phyloP scores from a whole-genome alignment of 805 yeast genomes.

The Diddensiella transvaalensis region DNA sequence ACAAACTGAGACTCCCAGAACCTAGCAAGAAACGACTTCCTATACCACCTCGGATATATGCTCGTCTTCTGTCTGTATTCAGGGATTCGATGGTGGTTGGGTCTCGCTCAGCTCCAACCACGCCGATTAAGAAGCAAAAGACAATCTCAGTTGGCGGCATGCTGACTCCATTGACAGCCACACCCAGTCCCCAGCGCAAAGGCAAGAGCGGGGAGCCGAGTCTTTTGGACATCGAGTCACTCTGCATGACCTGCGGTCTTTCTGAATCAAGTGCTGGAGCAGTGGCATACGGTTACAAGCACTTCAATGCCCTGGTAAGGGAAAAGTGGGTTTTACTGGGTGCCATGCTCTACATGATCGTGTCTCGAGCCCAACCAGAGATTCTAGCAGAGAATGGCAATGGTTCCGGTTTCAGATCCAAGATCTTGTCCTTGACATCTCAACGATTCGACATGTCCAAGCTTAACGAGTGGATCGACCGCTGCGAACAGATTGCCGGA shows the following conservation, averaged over 20 bases:
- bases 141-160: not conserved
- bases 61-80: constrained; percentile 21
- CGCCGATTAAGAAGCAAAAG: not conserved
- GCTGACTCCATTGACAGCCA: not conserved
- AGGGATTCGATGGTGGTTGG: constrained; percentile 12
- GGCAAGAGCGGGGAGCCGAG: constrained; percentile 24
- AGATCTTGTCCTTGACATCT: constrained; percentile 1
- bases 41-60: constrained; percentile 23
- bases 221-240: constrained; percentile 15
- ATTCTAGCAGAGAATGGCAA: constrained; percentile 8
- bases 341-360: constrained; percentile 31
- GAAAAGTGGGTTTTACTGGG: constrained; percentile 35
- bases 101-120: not conserved
- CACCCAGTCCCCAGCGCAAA: constrained; percentile 16
- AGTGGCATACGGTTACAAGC: constrained; percentile 27
- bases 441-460: constrained; percentile 4
- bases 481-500: constrained; percentile 33
- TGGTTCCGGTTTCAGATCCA: constrained; percentile 12
- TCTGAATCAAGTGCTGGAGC: constrained; percentile 21
- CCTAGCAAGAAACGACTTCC: constrained; percentile 21
- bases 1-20: constrained; percentile 13
- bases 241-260: constrained; percentile 20
- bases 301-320: constrained; percentile 31
- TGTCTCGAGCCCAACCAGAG: constrained; percentile 31
- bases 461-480: constrained; percentile 33